Evolutionary conservation across 2,329 filamentous ascomycete genomes (phyloP), one percentile per base, ranked within the genome.

Genomic region (Phyllosticta citribraziliensis): DNA sequence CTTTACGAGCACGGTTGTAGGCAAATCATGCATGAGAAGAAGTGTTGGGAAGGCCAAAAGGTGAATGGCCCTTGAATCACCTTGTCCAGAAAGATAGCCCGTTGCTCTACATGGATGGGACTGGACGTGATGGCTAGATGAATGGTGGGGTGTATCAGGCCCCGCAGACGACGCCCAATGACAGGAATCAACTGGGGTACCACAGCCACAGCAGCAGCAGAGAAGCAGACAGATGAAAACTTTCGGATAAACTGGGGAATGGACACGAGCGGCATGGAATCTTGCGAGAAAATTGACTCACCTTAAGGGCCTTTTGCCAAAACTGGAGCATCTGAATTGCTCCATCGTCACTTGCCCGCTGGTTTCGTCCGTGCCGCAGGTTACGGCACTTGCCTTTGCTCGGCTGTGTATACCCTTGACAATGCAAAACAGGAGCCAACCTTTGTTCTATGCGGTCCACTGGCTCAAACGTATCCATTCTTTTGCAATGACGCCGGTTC

Each of bases 1-100:
- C 52, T 52, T 60, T 55, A 60, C 58, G 58, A 30, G 56, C 53
- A 60, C n/a, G 14, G 14, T n/a, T n/a, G 12, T 17, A n/a, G 12
- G 4, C 12, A 47, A 8, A n/a, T n/a, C 40, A 8, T 47, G 40
- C 5, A 47, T 19, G 14, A n/a, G 40, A 47, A 47, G 40, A 47
- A 6, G 19, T 47, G 40, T n/a, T 30, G 27, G 27, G 9, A 47
- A n/a, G 40, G n/a, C 40, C 14, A n/a, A n/a, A n/a, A 47, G 2
- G 27, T 6, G n/a, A 47, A 4, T 5, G 40, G 40, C n/a, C 40
- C 40, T 6, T n/a, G 14, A n/a, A 47, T n/a, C 40, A 47, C n/a
- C 17, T 47, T 47, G 40, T 47, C 40, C 40, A 47, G 14, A 47
- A 47, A 47, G 2, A n/a, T n/a, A 2, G n/a, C 17, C 40, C 14